Conservation (phyloP, 2,329 filamentous ascomycete species). For the Diaporthe nobilis region DNA sequence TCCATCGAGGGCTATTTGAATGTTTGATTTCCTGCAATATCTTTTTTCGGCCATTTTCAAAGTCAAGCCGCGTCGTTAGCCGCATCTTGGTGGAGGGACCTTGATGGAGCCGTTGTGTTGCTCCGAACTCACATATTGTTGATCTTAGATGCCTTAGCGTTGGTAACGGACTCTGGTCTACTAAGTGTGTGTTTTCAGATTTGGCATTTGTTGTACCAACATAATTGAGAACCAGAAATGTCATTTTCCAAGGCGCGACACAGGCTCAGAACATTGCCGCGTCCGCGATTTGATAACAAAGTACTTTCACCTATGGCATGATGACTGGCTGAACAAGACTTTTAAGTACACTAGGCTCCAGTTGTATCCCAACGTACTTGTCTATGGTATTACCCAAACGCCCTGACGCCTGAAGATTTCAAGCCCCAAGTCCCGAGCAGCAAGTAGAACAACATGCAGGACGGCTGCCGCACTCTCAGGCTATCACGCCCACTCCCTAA, state of each 20-base stretch:
- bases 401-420: no score
- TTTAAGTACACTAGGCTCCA: neutral
- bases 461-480: no score
- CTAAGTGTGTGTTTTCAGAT: neutral
- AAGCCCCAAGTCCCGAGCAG: neutral
- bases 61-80: neutral
- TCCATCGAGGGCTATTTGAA: neutral
- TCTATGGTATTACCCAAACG: constrained; percentile 7
- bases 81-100: neutral
- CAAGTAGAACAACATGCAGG: neutral
- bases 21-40: neutral
- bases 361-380: neutral
- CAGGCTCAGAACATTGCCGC: no score
- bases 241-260: neutral
- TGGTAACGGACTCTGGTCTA: neutral
- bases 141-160: neutral
- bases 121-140: neutral
- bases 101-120: neutral
- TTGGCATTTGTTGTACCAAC: neutral
- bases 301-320: neutral
- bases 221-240: neutral
- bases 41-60: neutral
- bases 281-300: neutral
- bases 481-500: neutral
- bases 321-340: neutral